These are phyloP conservation scores for Stenocarpella maydis DNA, from an alignment of 2,329 filamentous ascomycete genomes.

Conservation along the genomic window DNA sequence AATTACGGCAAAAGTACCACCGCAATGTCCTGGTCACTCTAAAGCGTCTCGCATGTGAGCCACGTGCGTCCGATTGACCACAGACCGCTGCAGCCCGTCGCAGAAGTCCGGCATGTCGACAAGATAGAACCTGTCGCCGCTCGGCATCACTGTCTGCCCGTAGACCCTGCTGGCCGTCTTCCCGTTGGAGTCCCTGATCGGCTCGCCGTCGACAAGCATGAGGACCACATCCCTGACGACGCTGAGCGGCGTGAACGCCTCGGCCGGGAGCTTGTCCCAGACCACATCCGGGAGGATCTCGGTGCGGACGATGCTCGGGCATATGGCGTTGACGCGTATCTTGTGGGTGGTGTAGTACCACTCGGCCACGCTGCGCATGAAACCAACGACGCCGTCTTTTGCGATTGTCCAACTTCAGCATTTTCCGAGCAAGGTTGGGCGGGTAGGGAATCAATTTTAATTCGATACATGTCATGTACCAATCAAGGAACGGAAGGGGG, in stretches of 20 bases:
- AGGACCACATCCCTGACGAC: not conserved
- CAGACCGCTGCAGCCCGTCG: not conserved
- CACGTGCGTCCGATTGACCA: not conserved
- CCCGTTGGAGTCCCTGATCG: conserved; percentile 8
- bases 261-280: conserved; percentile 12
- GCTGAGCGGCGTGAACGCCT: conserved; percentile 6
- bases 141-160: conserved; percentile 20
- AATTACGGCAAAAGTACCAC: too few relatives aligned
- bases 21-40: not conserved
- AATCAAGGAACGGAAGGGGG: too few relatives aligned
- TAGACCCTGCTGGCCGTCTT: not conserved
- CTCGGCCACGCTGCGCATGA: conserved; percentile 18
- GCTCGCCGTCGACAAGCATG: conserved; percentile 7
- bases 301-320: conserved; percentile 17
- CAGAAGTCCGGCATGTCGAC: conserved; percentile 6
- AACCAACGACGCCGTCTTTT: conserved; percentile 19
- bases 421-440: too few relatives aligned
- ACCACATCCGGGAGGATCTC: conserved; percentile 1
- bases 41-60: not conserved
- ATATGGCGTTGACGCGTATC: conserved; percentile 27
- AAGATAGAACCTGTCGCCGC: conserved; percentile 18
- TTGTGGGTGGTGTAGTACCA: not conserved
- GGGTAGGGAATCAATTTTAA: too few relatives aligned
- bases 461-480: too few relatives aligned
- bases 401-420: not conserved